These are phyloP conservation scores for Hapsidospora chrysogenum DNA, from an alignment of 495 filamentous ascomycete species.

Conservation along the genomic window DNA sequence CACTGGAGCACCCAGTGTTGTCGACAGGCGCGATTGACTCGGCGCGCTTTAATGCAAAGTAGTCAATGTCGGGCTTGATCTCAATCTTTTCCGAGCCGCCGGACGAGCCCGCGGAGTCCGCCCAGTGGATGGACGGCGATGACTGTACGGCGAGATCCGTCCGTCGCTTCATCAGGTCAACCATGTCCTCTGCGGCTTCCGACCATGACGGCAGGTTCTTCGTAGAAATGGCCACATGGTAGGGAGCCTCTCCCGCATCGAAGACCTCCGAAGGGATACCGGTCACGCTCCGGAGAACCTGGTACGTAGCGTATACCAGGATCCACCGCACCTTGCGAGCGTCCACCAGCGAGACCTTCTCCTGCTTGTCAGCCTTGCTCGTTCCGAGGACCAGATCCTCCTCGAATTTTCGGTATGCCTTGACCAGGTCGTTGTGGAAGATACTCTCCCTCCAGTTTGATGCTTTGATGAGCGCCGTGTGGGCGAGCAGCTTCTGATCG, in stretches of 20 bases:
- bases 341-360: slow-evolving; percentile 30
- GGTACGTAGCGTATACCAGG: slow-evolving; percentile 50
- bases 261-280: slow-evolving; percentile 18
- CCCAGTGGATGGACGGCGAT: background rate
- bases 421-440: slow-evolving; percentile 20
- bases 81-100: slow-evolving; percentile 6
- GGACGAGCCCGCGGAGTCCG: background rate
- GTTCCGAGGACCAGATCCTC: slow-evolving; percentile 20
- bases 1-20: too few species aligned
- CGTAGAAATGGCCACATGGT: slow-evolving; percentile 24
- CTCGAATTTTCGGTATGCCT: slow-evolving; percentile 29
- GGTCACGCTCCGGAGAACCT: slow-evolving; percentile 39
- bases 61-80: slow-evolving; percentile 26
- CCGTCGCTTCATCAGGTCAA: slow-evolving; percentile 5
- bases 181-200: too few species aligned
- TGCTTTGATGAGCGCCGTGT: slow-evolving; percentile 21
- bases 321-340: slow-evolving; percentile 55
- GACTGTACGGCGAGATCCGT: too few species aligned
- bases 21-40: too few species aligned
- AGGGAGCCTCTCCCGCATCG: slow-evolving; percentile 14
- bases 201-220: slow-evolving; percentile 25
- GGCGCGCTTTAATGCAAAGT: slow-evolving; percentile 18
- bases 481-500: slow-evolving; percentile 15
- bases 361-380: slow-evolving; percentile 17
- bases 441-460: slow-evolving; percentile 18